Evolutionary conservation across 345 rosid species (phyloP).

Genomic region (Brassica carinata): DNA sequence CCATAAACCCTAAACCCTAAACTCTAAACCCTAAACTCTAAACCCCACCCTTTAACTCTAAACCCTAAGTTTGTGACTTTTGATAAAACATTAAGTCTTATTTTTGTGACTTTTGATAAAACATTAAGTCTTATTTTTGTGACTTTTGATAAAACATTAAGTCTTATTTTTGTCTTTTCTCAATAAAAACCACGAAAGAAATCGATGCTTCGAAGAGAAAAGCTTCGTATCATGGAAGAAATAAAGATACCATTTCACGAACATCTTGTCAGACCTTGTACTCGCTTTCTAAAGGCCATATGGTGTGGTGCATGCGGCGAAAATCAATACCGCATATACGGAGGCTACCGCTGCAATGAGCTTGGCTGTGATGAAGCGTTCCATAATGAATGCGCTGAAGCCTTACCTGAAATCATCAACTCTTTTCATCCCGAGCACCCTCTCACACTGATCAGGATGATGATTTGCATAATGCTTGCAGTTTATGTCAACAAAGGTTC

Average conservation of each 20-base stretch:
- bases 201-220: neutral
- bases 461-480: neutral
- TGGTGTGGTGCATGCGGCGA: neutral
- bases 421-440: neutral
- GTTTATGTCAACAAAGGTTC: neutral
- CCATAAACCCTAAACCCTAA: no score
- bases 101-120: no score
- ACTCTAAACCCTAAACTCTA: no score
- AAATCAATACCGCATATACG: neutral
- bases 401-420: neutral
- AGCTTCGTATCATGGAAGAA: neutral
- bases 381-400: neutral
- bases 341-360: neutral
- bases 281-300: neutral
- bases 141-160: no score
- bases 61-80: no score
- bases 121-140: no score
- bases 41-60: no score
- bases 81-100: no score
- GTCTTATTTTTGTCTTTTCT: no score
- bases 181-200: neutral
- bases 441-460: neutral
- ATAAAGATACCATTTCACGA: neutral
- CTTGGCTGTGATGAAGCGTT: neutral
- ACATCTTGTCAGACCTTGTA: neutral